phyloP scores from a whole-genome alignment of 2,329 filamentous ascomycete species.

The Pyricularia sp. region DNA sequence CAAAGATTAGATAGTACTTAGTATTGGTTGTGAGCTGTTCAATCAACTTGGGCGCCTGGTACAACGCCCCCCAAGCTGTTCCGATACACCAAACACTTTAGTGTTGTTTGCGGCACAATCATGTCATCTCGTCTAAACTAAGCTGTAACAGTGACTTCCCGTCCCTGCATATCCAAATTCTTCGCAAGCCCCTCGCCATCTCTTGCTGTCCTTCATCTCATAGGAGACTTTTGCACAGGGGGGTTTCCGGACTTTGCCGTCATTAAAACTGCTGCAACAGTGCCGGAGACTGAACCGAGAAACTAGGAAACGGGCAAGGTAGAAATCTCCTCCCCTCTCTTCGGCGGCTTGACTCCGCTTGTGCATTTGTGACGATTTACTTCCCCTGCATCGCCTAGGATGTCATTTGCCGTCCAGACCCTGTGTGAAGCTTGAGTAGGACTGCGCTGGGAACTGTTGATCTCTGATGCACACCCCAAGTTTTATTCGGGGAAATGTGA shows the following conservation, averaged over 20 bases:
- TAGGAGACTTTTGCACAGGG: background rate
- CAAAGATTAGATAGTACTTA: no score
- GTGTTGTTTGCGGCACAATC: background rate
- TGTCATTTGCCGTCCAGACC: background rate
- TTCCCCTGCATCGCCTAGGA: background rate
- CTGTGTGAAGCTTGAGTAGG: background rate
- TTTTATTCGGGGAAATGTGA: background rate
- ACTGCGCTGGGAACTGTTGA: background rate
- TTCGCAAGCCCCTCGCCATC: background rate
- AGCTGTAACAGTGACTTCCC: background rate
- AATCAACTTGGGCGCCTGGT: no score
- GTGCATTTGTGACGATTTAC: background rate
- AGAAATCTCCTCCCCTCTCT: background rate
- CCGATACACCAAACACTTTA: background rate
- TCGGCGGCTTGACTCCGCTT: background rate
- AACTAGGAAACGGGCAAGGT: background rate
- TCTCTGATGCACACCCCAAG: no score
- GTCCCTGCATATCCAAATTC: background rate
- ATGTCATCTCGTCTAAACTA: background rate
- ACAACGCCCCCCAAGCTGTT: background rate
- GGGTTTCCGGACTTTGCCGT: background rate
- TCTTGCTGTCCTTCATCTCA: background rate
- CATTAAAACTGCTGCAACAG: background rate
- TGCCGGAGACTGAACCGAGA: background rate
- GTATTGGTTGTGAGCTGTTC: no score